phyloP scores from a whole-genome alignment of 768 basidiomycete species.

The Tephrocybe sp. region DNA sequence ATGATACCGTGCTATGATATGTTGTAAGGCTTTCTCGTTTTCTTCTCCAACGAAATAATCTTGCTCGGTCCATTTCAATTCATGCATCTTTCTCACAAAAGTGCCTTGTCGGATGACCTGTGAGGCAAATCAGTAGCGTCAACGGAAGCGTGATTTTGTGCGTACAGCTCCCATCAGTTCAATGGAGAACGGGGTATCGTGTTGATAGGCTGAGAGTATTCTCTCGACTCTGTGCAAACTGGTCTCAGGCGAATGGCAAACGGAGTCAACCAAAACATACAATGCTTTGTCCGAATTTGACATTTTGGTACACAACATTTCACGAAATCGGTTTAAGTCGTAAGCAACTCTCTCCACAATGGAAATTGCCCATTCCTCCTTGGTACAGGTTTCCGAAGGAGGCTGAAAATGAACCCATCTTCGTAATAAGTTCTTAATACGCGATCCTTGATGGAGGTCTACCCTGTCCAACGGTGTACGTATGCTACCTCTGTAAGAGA shows the following conservation, averaged over 20 bases:
- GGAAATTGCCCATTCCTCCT: constrained; percentile 6
- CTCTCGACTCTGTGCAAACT: constrained; percentile 1
- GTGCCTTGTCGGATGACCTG: constrained; percentile 18
- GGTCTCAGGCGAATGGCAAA: not conserved
- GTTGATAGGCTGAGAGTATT: constrained; percentile 9
- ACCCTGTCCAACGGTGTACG: not conserved
- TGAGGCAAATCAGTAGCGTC: not conserved
- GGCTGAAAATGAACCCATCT: not conserved
- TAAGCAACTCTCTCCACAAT: constrained; percentile 4
- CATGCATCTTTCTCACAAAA: constrained; percentile 42
- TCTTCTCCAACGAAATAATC: constrained; percentile 36
- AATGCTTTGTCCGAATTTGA: not conserved
- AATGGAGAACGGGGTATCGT: constrained; percentile 11
- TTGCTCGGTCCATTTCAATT: constrained; percentile 49
- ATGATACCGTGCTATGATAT: constrained; percentile 56
- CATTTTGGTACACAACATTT: not conserved
- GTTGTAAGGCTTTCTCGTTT: constrained; percentile 42
- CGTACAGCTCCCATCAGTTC: constrained; percentile 17
- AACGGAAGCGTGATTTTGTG: not conserved
- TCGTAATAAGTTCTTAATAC: constrained; percentile 4
- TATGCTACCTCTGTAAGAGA: constrained; percentile 7
- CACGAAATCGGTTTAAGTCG: not conserved
- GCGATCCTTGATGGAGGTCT: not conserved
- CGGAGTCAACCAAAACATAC: not conserved
- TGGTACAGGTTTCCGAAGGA: not conserved